Percentiles rank a stretch among this genome's conserved stretches.
These are phyloP conservation scores for Lasiodiplodia hormozganensis DNA, from an alignment of 2,329 filamentous ascomycete genomes.

Conservation along the genomic window DNA sequence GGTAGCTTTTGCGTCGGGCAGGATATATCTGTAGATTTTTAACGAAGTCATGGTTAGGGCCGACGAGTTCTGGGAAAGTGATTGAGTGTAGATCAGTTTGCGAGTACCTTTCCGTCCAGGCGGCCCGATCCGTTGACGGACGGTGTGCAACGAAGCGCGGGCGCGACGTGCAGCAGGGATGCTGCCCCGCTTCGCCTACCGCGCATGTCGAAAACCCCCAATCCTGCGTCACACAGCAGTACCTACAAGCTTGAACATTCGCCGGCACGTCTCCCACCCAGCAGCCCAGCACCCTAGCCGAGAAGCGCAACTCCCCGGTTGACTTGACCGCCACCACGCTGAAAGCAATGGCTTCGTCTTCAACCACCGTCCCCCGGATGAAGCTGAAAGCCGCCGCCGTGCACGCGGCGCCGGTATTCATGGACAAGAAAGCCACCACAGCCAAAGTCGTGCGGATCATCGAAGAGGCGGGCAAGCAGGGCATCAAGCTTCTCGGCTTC, in stretches of 20 bases:
- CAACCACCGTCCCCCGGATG: not conserved
- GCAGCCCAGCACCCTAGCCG: not conserved
- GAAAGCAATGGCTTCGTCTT: not conserved
- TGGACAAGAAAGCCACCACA: constrained; percentile 46
- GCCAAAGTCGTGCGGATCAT: constrained; percentile 43
- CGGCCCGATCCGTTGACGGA: not conserved
- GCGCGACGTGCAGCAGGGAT: not conserved
- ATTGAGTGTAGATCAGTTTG: too few relatives aligned
- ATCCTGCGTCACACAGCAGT: too few relatives aligned
- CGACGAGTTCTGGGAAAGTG: too few relatives aligned
- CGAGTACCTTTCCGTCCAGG: too few relatives aligned
- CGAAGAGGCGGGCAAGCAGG: constrained; percentile 41
- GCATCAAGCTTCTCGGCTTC: constrained; percentile 45
- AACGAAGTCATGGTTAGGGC: too few relatives aligned
- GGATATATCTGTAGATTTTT: too few relatives aligned
- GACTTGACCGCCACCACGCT: not conserved
- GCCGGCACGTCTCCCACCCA: too few relatives aligned
- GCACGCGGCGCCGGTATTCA: constrained; percentile 47
- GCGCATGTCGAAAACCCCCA: too few relatives aligned
- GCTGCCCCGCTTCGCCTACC: not conserved
- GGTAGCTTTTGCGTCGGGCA: too few relatives aligned
- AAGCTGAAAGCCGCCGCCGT: constrained; percentile 47
- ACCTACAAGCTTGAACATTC: too few relatives aligned
- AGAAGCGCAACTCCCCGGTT: not conserved
- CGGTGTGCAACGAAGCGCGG: not conserved